Conservation (phyloP, 1,139 yeast species). For the Pichia sp. region DNA sequence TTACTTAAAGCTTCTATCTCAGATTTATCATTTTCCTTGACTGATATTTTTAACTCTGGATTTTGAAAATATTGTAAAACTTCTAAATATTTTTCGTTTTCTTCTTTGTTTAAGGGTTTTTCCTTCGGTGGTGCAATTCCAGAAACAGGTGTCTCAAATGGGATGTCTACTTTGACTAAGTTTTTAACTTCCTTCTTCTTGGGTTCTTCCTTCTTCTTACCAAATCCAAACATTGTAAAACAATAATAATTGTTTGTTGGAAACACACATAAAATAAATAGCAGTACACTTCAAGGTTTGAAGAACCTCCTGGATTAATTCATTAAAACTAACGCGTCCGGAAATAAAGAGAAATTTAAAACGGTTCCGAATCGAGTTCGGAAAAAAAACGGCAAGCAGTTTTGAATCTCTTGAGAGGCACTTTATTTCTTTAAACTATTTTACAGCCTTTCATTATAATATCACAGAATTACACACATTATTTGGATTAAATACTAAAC, state of each 20-base stretch:
- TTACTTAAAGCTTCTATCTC: constrained; percentile 37
- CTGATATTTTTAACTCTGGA: constrained; percentile 31
- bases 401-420: background rate
- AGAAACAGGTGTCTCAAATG: constrained; percentile 47
- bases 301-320: too few species aligned
- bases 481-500: background rate
- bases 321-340: background rate
- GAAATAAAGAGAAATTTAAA: background rate
- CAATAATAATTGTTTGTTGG: background rate
- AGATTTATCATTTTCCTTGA: constrained; percentile 33
- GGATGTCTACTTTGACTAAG: constrained; percentile 29
- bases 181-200: constrained; percentile 23
- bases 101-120: constrained; percentile 43
- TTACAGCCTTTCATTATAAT: background rate
- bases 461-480: background rate
- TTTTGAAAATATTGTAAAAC: constrained; percentile 55
- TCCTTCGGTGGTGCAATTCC: constrained; percentile 47
- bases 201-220: constrained; percentile 28
- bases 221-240: constrained; percentile 26
- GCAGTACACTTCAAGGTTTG: too few species aligned
- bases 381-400: background rate
- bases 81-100: constrained; percentile 49
- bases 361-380: background rate
- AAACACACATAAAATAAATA: background rate
- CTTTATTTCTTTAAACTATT: background rate